Evolutionary conservation across 148 eudicot species (phyloP).

Genomic region (Hydrangea macrophylla): DNA sequence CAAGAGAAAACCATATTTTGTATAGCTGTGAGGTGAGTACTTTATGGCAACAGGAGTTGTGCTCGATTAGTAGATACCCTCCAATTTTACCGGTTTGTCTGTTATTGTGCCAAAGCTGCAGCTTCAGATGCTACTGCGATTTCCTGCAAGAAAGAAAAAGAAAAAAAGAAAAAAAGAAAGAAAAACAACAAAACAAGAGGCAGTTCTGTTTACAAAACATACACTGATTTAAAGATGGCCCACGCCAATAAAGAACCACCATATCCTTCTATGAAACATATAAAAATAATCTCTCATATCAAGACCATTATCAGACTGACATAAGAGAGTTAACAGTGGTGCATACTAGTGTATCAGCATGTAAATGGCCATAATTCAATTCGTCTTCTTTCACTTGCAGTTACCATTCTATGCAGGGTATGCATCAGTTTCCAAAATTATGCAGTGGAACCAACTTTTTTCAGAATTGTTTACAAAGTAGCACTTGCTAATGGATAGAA

Average conservation of each 20-base stretch:
- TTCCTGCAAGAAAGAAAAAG: conserved; percentile 48
- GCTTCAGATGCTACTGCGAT: conserved; percentile 53
- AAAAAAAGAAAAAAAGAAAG: too few species aligned
- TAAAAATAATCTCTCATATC: background rate
- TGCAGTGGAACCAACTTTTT: too few species aligned
- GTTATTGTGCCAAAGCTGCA: conserved; percentile 16
- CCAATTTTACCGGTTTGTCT: background rate
- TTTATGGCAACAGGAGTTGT: background rate
- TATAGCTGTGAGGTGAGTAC: too few species aligned
- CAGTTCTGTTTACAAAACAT: background rate
- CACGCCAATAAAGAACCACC: background rate
- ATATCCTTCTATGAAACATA: too few species aligned
- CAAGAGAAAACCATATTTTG: background rate
- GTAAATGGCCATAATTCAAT: too few species aligned
- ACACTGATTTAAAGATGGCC: background rate
- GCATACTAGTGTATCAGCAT: too few species aligned
- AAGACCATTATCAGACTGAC: background rate
- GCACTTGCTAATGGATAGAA: too few species aligned
- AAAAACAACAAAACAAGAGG: background rate
- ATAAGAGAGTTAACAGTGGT: too few species aligned
- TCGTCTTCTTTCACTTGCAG: too few species aligned
- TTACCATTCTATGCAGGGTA: too few species aligned
- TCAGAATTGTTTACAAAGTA: too few species aligned
- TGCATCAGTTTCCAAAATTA: too few species aligned
- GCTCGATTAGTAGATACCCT: background rate